Conservation (phyloP, 2,329 filamentous ascomycete genomes). For the Chalaropsis ovoidea region DNA sequence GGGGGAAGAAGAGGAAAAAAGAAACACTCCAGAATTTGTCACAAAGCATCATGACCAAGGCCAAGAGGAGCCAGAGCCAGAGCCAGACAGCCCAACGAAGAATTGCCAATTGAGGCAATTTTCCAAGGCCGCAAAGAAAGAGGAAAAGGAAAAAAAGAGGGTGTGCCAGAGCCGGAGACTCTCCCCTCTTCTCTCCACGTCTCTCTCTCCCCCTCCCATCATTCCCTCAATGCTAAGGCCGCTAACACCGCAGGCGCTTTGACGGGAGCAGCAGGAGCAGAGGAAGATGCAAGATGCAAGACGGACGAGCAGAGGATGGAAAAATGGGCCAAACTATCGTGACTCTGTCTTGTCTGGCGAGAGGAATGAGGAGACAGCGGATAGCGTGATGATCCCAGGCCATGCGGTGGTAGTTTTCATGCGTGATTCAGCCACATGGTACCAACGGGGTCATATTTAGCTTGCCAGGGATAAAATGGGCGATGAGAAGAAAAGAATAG, state of each 20-base stretch:
- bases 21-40: not conserved
- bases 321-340: not conserved
- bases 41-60: not conserved
- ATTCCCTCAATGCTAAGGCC: not conserved
- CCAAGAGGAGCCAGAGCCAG: not conserved
- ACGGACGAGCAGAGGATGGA: not conserved
- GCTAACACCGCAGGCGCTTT: not conserved
- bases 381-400: not conserved
- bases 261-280: not conserved
- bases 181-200: not conserved
- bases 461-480: not conserved
- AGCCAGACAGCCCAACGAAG: not conserved
- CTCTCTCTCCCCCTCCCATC: not conserved
- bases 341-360: not conserved
- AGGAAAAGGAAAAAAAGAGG: not conserved
- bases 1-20: not conserved
- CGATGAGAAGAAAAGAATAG: not conserved
- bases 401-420: not conserved
- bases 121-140: not conserved
- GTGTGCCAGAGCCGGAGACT: not conserved
- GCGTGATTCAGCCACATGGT: not conserved
- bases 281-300: not conserved
- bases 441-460: not conserved
- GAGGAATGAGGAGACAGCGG: not conserved
- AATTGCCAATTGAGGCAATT: constrained; percentile 15